A percentile compares a stretch with the other conserved stretches of the same genome.
phyloP scores from a whole-genome alignment of 768 basidiomycete genomes.

The Tricholoma hemisulphureum region DNA sequence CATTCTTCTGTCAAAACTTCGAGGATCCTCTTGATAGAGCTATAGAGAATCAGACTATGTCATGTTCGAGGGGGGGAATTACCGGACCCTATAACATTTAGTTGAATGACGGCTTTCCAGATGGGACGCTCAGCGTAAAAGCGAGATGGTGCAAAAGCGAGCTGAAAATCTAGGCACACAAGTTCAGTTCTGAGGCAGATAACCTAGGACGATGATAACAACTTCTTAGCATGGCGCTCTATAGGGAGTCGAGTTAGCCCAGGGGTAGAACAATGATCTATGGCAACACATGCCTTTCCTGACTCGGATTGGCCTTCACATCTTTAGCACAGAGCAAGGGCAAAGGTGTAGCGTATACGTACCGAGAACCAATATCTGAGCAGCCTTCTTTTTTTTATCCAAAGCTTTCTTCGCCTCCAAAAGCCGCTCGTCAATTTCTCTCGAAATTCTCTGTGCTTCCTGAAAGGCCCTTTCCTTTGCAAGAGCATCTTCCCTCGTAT shows the following conservation, averaged over 20 bases:
- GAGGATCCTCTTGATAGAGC: slow-evolving; percentile 58
- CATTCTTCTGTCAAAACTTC: slow-evolving; percentile 51
- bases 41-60: slow-evolving; percentile 18
- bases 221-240: slow-evolving; percentile 56
- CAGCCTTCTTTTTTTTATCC: slow-evolving; percentile 49
- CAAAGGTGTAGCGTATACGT: slow-evolving; percentile 4
- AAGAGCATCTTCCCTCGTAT: slow-evolving; percentile 17
- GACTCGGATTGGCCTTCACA: slow-evolving; percentile 57
- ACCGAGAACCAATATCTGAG: slow-evolving; percentile 60
- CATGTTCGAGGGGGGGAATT: background rate
- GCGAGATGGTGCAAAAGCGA: slow-evolving; percentile 60
- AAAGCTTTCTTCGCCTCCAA: slow-evolving; percentile 42
- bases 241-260: background rate
- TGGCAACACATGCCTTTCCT: slow-evolving; percentile 41
- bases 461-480: slow-evolving; percentile 36
- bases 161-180: slow-evolving; percentile 58
- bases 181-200: background rate
- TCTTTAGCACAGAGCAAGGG: background rate
- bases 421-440: slow-evolving; percentile 49
- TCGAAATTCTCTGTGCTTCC: slow-evolving; percentile 44
- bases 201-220: background rate
- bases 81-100: slow-evolving; percentile 63
- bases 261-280: background rate
- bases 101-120: slow-evolving; percentile 66
- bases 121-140: slow-evolving; percentile 56